These are phyloP conservation scores for Brassica cretica DNA, from an alignment of 345 rosid genomes.

Conservation along the genomic window DNA sequence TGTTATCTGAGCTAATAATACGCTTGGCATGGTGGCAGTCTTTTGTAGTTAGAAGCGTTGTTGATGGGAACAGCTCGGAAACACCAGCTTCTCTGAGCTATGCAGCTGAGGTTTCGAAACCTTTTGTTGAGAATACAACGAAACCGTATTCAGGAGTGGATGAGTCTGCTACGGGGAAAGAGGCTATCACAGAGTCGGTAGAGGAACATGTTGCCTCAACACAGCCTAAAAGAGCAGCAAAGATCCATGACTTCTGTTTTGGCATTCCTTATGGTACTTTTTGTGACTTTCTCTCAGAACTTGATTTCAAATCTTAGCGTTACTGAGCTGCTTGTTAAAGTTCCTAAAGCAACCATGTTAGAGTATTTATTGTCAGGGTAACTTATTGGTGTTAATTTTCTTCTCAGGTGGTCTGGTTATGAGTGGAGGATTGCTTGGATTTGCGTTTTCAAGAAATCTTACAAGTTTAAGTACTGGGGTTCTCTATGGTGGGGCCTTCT, in stretches of 20 bases:
- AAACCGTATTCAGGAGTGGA: conserved; percentile 25
- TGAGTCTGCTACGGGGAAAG: conserved; percentile 31
- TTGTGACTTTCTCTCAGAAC: neutral
- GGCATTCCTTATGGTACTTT: conserved; percentile 89
- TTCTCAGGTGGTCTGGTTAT: conserved; percentile 67
- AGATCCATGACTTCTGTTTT: conserved; percentile 89
- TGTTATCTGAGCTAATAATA: conserved; percentile 11
- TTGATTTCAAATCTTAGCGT: neutral
- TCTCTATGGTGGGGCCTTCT: conserved; percentile 81
- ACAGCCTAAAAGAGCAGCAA: conserved; percentile 53
- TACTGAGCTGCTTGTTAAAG: neutral
- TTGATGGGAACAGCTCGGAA: conserved; percentile 45
- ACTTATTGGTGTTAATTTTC: neutral
- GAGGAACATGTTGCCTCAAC: conserved; percentile 41
- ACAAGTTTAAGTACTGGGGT: conserved; percentile 51
- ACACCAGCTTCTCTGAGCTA: conserved; percentile 41
- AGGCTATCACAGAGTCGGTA: conserved; percentile 27
- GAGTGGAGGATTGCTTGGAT: conserved; percentile 73
- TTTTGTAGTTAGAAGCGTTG: conserved; percentile 51
- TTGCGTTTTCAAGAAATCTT: conserved; percentile 65
- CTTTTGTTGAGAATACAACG: conserved; percentile 42
- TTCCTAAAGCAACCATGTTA: neutral
- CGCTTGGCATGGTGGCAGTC: conserved; percentile 41
- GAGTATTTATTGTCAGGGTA: neutral
- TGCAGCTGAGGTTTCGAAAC: conserved; percentile 50